Conservation (phyloP, 2,329 filamentous ascomycete genomes). For the Colletotrichum limetticola region DNA sequence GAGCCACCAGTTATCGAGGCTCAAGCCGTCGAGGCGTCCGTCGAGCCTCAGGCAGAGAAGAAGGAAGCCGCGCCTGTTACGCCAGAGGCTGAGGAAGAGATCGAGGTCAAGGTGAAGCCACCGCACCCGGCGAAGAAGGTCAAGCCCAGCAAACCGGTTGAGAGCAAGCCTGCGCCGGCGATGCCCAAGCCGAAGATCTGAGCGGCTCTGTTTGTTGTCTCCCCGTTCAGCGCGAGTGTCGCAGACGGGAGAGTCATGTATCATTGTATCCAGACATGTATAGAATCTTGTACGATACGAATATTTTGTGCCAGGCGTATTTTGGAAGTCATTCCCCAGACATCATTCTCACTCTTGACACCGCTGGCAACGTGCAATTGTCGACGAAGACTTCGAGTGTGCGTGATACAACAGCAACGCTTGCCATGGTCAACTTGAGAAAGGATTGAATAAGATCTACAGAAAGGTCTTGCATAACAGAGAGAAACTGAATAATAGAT, state of each 20-base stretch:
- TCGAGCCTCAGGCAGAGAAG: neutral
- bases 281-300: slow-evolving; percentile 35
- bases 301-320: slow-evolving; percentile 11
- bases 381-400: neutral
- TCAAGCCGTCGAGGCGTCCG: neutral
- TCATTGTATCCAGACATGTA: slow-evolving; percentile 34
- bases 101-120: neutral
- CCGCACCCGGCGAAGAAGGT: slow-evolving; percentile 8
- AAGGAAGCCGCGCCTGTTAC: neutral
- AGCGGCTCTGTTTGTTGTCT: slow-evolving; percentile 10
- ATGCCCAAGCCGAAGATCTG: slow-evolving; percentile 28
- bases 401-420: neutral
- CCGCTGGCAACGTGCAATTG: neutral
- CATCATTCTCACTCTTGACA: neutral
- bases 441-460: neutral
- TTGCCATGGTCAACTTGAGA: neutral
- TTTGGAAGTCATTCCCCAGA: neutral
- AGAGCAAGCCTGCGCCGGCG: slow-evolving; percentile 2
- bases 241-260: slow-evolving; percentile 21
- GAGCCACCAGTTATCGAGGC: neutral
- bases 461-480: slow-evolving; percentile 9
- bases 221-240: neutral
- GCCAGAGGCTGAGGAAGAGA: neutral
- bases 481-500: slow-evolving; percentile 8
- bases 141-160: slow-evolving; percentile 21